These are phyloP conservation scores for Rhodocollybia butyracea DNA, from an alignment of 768 basidiomycete species.

Conservation along the genomic window DNA sequence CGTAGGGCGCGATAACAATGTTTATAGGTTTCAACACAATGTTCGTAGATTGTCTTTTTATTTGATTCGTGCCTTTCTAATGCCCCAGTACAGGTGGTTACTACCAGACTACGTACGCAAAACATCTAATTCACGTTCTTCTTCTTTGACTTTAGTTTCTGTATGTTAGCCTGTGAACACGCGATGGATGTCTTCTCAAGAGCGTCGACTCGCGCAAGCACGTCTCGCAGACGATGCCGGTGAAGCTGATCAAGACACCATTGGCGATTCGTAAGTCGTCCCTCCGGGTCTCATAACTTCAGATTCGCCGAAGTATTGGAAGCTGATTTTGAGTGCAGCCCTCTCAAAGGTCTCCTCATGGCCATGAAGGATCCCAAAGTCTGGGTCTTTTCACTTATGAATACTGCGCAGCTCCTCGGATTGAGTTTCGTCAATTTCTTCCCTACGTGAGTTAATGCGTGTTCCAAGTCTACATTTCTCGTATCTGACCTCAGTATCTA, in stretches of 20 bases:
- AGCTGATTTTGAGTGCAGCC: slow-evolving; percentile 26
- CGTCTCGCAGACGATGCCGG: slow-evolving; percentile 68
- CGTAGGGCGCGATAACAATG: slow-evolving; percentile 64
- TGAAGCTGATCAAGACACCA: slow-evolving; percentile 61
- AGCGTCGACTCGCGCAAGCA: slow-evolving; percentile 56
- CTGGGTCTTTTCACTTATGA: slow-evolving; percentile 50
- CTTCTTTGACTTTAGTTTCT: too few species aligned
- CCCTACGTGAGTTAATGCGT: slow-evolving; percentile 36
- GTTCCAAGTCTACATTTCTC: not conserved
- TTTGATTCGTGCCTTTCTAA: not conserved
- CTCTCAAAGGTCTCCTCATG: slow-evolving; percentile 49
- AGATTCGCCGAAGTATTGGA: not conserved
- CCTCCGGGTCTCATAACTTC: too few species aligned
- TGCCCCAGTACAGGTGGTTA: slow-evolving; percentile 39
- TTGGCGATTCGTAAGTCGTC: slow-evolving; percentile 50
- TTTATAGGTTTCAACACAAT: slow-evolving; percentile 51
- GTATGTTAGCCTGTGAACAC: slow-evolving; percentile 54
- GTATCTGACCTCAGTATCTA: too few species aligned
- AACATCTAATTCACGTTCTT: not conserved
- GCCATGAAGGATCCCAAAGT: slow-evolving; percentile 57
- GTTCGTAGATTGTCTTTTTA: slow-evolving; percentile 23
- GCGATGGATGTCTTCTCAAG: slow-evolving; percentile 47
- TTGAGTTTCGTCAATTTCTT: slow-evolving; percentile 63
- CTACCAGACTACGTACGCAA: slow-evolving; percentile 55
- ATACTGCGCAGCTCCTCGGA: slow-evolving; percentile 47